phyloP scores from a whole-genome alignment of 1,284 basidiomycete genomes.

The Malassezia psittaci region DNA sequence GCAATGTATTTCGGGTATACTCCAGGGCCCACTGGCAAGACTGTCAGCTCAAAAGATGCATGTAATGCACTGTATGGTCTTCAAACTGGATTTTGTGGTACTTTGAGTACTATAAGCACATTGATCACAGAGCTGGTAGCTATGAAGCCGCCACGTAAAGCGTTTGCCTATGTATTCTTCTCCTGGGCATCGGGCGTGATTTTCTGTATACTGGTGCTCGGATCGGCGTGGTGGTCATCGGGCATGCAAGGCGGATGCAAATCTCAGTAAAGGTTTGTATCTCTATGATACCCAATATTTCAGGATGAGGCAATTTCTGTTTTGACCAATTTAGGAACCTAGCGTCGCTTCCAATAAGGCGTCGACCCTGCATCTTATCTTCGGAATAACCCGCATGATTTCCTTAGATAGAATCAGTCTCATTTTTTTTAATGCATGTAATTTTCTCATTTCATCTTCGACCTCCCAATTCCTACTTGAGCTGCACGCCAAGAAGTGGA shows the following conservation, averaged over 20 bases:
- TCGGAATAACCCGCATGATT: too few relatives aligned
- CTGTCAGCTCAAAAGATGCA: constrained; percentile 13
- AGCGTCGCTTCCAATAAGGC: too few relatives aligned
- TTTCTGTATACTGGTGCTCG: constrained; percentile 31
- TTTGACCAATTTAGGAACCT: too few relatives aligned
- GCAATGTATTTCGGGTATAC: constrained; percentile 20
- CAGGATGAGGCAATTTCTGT: too few relatives aligned
- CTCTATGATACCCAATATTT: too few relatives aligned
- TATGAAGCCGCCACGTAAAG: constrained; percentile 49
- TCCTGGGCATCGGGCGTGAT: constrained; percentile 30
- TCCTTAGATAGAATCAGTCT: too few relatives aligned
- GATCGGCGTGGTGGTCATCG: constrained; percentile 35
- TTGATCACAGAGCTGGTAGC: constrained; percentile 71
- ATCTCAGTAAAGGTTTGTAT: too few relatives aligned
- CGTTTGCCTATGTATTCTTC: constrained; percentile 31
- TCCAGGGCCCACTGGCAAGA: constrained; percentile 5
- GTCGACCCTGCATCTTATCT: too few relatives aligned
- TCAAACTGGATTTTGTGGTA: constrained; percentile 85
- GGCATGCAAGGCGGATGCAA: constrained; percentile 32
- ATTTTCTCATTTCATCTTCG: too few relatives aligned
- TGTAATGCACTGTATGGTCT: constrained; percentile 50
- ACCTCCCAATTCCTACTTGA: too few relatives aligned
- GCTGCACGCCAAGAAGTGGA: not conserved
- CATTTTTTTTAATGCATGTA: too few relatives aligned
- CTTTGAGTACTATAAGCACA: constrained; percentile 85